Evolutionary conservation across 495 filamentous ascomycete species (phyloP).

Genomic region (Penicillium herquei): DNA sequence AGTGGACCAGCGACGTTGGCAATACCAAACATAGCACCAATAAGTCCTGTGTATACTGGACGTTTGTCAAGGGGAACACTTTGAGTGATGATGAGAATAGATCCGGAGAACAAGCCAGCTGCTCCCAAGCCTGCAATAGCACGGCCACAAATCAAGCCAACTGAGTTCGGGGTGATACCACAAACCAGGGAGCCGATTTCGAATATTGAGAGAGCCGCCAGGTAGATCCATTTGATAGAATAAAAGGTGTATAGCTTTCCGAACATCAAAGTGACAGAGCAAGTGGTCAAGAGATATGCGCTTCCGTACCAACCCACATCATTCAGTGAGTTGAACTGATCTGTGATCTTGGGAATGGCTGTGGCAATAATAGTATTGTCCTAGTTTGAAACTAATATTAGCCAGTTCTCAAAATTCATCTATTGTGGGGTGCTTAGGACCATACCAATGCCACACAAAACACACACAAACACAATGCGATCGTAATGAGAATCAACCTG

Average conservation of each 20-base stretch:
- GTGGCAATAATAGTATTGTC: slow-evolving; percentile 83
- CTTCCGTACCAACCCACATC: slow-evolving; percentile 85
- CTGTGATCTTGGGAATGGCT: slow-evolving; percentile 80
- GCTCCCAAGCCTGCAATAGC: slow-evolving; percentile 82
- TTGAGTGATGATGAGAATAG: slow-evolving; percentile 74
- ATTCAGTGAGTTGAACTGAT: slow-evolving; percentile 69
- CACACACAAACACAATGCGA: slow-evolving; percentile 60
- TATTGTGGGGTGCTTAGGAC: not conserved
- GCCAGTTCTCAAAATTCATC: no score
- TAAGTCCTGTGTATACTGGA: slow-evolving; percentile 68
- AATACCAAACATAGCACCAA: slow-evolving; percentile 81
- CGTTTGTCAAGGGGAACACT: slow-evolving; percentile 70
- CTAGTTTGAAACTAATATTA: slow-evolving; percentile 21
- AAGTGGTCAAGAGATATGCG: slow-evolving; percentile 68
- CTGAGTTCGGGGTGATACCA: slow-evolving; percentile 70
- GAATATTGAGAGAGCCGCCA: slow-evolving; percentile 72
- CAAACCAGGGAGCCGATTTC: slow-evolving; percentile 86
- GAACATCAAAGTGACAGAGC: slow-evolving; percentile 68
- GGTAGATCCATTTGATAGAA: slow-evolving; percentile 69
- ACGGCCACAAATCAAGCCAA: slow-evolving; percentile 77
- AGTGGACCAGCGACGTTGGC: slow-evolving; percentile 75
- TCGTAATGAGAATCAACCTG: slow-evolving; percentile 55
- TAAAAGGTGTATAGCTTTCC: slow-evolving; percentile 82
- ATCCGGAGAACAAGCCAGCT: slow-evolving; percentile 80
- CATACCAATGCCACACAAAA: slow-evolving; percentile 64